Conservation (phyloP, 1,139 yeast genomes). For the Lodderomyces orthopsilosis region DNA sequence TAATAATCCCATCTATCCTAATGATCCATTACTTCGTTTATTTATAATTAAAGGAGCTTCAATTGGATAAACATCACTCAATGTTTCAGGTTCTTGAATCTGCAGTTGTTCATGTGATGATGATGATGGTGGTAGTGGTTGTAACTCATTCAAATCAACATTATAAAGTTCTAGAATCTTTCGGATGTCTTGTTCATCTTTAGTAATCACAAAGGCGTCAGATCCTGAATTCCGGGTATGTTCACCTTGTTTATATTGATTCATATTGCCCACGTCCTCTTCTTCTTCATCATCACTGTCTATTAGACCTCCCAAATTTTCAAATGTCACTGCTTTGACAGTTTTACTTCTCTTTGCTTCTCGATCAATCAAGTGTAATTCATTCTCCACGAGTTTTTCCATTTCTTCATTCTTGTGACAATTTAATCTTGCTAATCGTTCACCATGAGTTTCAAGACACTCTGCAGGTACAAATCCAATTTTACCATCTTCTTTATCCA, state of each 20-base stretch:
- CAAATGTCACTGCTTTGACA: conserved; percentile 38
- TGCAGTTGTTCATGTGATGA: conserved; percentile 18
- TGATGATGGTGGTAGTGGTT: conserved; percentile 13
- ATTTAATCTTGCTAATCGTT: conserved; percentile 85
- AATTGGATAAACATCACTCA: conserved; percentile 42
- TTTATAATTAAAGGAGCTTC: conserved; percentile 37
- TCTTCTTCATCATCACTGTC: conserved; percentile 19
- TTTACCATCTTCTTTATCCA: conserved; percentile 55
- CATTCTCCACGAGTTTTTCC: conserved; percentile 34
- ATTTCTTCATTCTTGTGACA: conserved; percentile 88
- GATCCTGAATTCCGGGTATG: conserved; percentile 1
- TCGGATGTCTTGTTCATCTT: conserved; percentile 11
- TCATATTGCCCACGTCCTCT: conserved; percentile 12
- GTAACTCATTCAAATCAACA: conserved; percentile 8
- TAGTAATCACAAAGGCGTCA: neutral
- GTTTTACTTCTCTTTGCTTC: conserved; percentile 13
- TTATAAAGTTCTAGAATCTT: conserved; percentile 11
- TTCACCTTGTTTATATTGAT: neutral
- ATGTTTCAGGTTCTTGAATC: conserved; percentile 31
- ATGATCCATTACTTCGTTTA: conserved; percentile 5
- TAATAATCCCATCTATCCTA: too few species aligned
- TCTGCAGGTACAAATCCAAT: conserved; percentile 98
- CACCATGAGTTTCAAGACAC: conserved; percentile 86
- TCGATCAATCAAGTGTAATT: conserved; percentile 2
- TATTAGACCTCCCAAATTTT: conserved; percentile 32